Base-by-base conservation (phyloP, 345 rosid genomes). In the Anacardium occidentale region DNA sequence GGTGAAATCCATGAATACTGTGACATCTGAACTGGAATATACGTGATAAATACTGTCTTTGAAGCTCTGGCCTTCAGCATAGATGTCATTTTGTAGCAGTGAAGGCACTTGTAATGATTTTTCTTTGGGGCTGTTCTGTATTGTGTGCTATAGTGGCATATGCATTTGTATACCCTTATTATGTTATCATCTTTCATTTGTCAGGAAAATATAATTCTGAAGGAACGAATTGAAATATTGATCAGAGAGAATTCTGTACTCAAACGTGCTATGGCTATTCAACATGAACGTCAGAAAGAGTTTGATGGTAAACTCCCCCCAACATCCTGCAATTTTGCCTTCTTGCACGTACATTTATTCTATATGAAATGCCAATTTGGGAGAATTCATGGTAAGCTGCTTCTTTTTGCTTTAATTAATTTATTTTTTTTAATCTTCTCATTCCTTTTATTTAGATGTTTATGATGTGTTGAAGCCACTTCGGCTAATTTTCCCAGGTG, bases 241-340 rank as follows among this genome's bases (percentile, higher is more conserved):
- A 56, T 86, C 45, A 83, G 85, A 69, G 98, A 91, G 76, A 91
- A 91, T 78, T 54, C 83, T 18, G 86, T 94, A 66, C 91, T 94
- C 8, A 94, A 94, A 78, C 90, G 93, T 37, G 97, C 92, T 7
- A 96, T 94, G 74, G 84, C 94, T 37, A 89, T 90, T 70, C 96
- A 91, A 71, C 95, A 94, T 67, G 96, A 94, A 68, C 93, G 96
- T 13, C 94, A 89, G 67, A 91, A 86, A 76, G 90, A 83, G 53
- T 83, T 63, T 0, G 96, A 90, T 17, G 89, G 79, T 32, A 85
- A 76, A 22, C 85, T 76, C 74, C 81, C n/a, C n/a, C n/a, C n/a
- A n/a, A n/a, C n/a, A n/a, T n/a, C n/a, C n/a, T n/a, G n/a, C n/a
- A n/a, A n/a, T n/a, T 37, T 8, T 6, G 42, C 42, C 42, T 37